Conservation (phyloP, 2,329 filamentous ascomycete genomes). For the Ciborinia camelliae region DNA sequence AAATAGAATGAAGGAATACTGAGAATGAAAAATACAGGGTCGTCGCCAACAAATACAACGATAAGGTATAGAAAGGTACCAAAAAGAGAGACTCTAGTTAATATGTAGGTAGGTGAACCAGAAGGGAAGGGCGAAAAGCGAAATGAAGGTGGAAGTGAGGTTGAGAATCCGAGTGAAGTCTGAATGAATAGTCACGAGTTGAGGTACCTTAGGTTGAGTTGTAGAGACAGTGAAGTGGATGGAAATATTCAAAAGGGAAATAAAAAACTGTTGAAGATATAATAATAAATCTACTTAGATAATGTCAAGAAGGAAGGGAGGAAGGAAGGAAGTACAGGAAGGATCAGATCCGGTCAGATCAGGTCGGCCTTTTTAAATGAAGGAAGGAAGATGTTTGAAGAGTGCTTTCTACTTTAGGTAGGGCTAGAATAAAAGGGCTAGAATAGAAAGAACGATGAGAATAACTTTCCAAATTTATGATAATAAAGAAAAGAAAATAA, state of each 20-base stretch:
- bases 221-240: background rate
- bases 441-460: too few relatives aligned
- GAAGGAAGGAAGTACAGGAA: background rate
- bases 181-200: background rate
- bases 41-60: background rate
- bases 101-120: background rate
- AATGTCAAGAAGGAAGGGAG: background rate
- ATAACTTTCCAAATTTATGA: too few relatives aligned
- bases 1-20: background rate
- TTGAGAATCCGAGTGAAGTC: background rate
- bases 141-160: background rate
- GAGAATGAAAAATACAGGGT: background rate
- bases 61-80: background rate
- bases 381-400: too few relatives aligned
- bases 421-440: background rate
- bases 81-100: conserved; percentile 11
- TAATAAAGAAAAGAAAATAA: too few relatives aligned
- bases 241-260: background rate
- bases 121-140: background rate
- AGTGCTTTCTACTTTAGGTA: background rate
- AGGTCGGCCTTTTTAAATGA: too few relatives aligned
- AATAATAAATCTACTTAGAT: background rate
- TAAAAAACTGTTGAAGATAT: background rate
- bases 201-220: conserved; percentile 1
- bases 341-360: too few relatives aligned